Percentiles rank a stretch among this genome's conserved stretches.
Conservation (phyloP, 805 yeast genomes). For the Teunomyces panamensis region DNA sequence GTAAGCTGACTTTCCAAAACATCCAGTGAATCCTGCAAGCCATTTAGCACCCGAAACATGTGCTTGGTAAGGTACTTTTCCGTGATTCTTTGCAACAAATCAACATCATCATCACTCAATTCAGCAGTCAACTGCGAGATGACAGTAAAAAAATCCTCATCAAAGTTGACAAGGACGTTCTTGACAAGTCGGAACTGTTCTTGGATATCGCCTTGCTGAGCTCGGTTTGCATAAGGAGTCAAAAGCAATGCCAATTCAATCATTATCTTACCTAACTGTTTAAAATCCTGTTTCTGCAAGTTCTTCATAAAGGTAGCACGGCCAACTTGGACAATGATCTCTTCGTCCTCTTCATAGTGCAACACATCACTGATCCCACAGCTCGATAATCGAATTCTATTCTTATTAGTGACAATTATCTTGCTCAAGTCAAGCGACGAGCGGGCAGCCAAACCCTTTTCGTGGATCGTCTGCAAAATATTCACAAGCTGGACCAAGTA, state of each 20-base stretch:
- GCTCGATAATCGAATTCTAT: conserved; percentile 67
- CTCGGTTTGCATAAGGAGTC: neutral
- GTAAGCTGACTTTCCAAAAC: conserved; percentile 58
- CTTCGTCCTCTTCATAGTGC: conserved; percentile 29
- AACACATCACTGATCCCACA: conserved; percentile 72
- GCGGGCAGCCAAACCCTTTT: conserved; percentile 60
- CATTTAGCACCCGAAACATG: conserved; percentile 47
- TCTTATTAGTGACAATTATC: conserved; percentile 68
- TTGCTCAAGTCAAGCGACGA: conserved; percentile 59
- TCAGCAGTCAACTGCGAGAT: conserved; percentile 34
- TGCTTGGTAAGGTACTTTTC: conserved; percentile 26
- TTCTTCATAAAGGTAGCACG: conserved; percentile 12
- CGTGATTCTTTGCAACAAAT: conserved; percentile 23
- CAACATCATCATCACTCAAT: conserved; percentile 16
- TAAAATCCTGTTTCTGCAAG: conserved; percentile 55
- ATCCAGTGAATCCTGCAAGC: conserved; percentile 52
- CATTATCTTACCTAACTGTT: conserved; percentile 57
- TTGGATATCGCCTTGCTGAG: neutral
- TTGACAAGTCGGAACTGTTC: conserved; percentile 10
- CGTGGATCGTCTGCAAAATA: conserved; percentile 68
- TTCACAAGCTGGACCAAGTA: conserved; percentile 71
- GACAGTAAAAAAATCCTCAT: conserved; percentile 34
- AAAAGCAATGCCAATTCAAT: conserved; percentile 41
- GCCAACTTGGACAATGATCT: conserved; percentile 10
- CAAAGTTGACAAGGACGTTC: conserved; percentile 21